Base-by-base conservation (phyloP, 345 rosid genomes). In the Trapa bicornis region DNA sequence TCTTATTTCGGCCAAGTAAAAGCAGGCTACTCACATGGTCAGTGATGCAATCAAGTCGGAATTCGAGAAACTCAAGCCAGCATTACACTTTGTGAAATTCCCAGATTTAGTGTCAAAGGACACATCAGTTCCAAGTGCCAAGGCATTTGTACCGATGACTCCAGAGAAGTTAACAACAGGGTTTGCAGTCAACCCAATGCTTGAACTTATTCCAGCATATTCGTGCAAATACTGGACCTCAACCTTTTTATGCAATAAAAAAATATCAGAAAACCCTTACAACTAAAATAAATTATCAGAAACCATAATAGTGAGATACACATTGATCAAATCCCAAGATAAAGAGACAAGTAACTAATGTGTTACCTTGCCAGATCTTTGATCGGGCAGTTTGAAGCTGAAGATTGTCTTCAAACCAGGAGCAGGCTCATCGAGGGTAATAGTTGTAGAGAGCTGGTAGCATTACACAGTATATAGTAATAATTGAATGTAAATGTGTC, bases 191-290 rank as follows among this genome's bases (percentile, higher is more conserved):
- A 94, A 76, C 36, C 89, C 95, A 75, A 94, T 72, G 74, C 97
- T 91, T 5, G 95, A 71, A 84, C 85, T 84, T 56, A 91, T 80
- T 70, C 91, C 99, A 0, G 88, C 89, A 52, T 83, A 83, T 50
- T 94, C 99, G 77, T 89, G 96, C 86, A 87, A 75, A 79, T 85
- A 94, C 67, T 90, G 99, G 67, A 94, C 70, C 80, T 94, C 97
- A 75, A 86, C 42, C 99, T 94, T 84, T 22, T 56, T 73, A 53
- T 38, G 58, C 45, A 52, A 53, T n/a, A 33, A 9, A 6, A 17
- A 33, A 22, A 17, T 22, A 65, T 65, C 50, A 42, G 37, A 42
- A 65, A 9, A 47, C 32, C 4, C 16, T 54, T 22, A 54, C 35
- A 54, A 9, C 9, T 2, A 22, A 11, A 4, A 54, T 54, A 54